These are phyloP conservation scores for Monosporascus sp. DNA, from an alignment of 2,329 filamentous ascomycete species.

Conservation along the genomic window DNA sequence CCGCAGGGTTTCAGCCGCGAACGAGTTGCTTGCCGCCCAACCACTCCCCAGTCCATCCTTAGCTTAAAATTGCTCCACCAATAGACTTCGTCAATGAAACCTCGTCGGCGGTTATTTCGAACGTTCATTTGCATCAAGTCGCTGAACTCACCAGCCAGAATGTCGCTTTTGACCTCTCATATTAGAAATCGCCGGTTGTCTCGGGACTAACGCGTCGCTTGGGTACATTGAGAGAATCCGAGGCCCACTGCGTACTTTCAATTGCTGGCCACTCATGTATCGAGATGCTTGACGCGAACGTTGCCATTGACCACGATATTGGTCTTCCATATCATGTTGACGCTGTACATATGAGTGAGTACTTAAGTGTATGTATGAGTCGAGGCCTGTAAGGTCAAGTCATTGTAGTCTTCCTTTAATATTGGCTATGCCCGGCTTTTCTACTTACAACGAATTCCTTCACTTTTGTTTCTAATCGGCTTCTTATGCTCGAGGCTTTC, in stretches of 20 bases:
- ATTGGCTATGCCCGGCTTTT: constrained; percentile 6
- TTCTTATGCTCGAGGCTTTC: constrained; percentile 14
- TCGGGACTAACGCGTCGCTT: constrained; percentile 1
- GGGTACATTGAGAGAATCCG: neutral
- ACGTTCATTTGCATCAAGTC: constrained; percentile 22
- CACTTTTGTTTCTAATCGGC: constrained; percentile 4
- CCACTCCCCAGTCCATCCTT: constrained; percentile 16
- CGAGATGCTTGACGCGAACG: constrained; percentile 9
- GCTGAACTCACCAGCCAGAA: constrained; percentile 20
- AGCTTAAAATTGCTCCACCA: constrained; percentile 14
- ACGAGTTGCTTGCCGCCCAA: constrained; percentile 22
- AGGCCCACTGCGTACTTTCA: neutral
- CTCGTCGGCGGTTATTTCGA: constrained; percentile 26
- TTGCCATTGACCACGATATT: neutral
- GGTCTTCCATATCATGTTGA: neutral
- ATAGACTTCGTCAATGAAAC: constrained; percentile 11
- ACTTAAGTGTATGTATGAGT: neutral
- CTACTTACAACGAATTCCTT: constrained; percentile 14
- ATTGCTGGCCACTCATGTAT: constrained; percentile 16
- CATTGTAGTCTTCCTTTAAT: constrained; percentile 12
- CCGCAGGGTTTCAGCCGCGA: constrained; percentile 22
- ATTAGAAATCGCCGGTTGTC: constrained; percentile 17
- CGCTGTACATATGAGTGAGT: neutral
- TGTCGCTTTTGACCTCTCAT: constrained; percentile 20
- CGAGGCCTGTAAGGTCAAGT: neutral